Base-by-base conservation (phyloP, 1,139 yeast genomes). In the Eremothecium coryli region DNA sequence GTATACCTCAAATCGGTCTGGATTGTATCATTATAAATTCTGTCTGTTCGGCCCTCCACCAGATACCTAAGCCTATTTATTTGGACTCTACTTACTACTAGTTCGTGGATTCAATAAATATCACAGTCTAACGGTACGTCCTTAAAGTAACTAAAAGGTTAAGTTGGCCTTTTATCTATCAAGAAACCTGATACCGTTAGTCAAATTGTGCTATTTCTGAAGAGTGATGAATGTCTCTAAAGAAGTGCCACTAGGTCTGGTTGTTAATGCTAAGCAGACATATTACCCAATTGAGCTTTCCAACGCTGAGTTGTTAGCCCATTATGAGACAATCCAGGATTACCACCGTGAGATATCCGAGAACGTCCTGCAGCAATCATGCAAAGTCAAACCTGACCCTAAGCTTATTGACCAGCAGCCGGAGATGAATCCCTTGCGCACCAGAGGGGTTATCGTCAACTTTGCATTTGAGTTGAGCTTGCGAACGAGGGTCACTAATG, bases 391-490 rank as follows among this genome's bases (percentile, higher is more conserved):
- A 45, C 79, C 82, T 15, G 75, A 73, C 45, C 46, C 72, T 23
- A 66, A 67, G 33, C 59, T 76, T 35, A 73, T 74, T 44, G 66
- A 65, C 36, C 80, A 76, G 52, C 84, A 76, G 53, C 84, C 82
- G 23, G 77, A 74, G 48, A 59, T 76, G 43, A 66, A 72, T n/a
- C 63, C 68, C 14, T 54, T 62, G 3, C 64, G 67, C 12, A 51
- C 64, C 5, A 61, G 85, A 43, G 54, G 57, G 23, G 68, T 71
- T 40, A 62, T 76, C 30, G 65, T 76, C 34, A 79, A 75, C 44
- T 76, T 76, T 43, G 56, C 75, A 26, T 62, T 71, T 43, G 76
- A 75, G 49, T 65, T 76, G 60, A 62, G 78, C n/a, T 60, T 68
- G 26, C 62, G 76, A 44, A 69, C 79, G 37, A 70, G 74, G 47